These are phyloP conservation scores for Komagataella pseudopastoris DNA, from an alignment of 805 yeast species.

Conservation along the genomic window DNA sequence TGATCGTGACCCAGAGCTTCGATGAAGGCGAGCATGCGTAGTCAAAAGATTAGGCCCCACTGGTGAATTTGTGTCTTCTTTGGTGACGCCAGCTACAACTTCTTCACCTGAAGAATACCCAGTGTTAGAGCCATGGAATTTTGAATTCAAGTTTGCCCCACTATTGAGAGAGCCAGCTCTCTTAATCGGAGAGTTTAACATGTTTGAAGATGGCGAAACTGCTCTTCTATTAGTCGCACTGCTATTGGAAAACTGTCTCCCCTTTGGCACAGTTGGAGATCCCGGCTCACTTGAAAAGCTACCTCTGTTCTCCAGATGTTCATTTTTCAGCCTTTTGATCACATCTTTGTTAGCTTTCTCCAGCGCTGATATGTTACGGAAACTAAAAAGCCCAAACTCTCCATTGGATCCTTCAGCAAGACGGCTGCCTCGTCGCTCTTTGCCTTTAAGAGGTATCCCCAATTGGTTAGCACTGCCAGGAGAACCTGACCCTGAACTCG, in stretches of 20 bases:
- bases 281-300: slow-evolving; percentile 26
- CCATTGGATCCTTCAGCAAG: slow-evolving; percentile 48
- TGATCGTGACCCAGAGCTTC: background rate
- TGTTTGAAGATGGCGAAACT: background rate
- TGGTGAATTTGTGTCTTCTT: background rate
- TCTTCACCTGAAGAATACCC: background rate
- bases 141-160: background rate
- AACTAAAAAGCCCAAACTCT: slow-evolving; percentile 89
- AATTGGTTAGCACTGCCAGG: slow-evolving; percentile 12
- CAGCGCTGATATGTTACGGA: slow-evolving; percentile 76
- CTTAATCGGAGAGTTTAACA: background rate
- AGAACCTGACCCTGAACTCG: slow-evolving; percentile 11
- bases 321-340: slow-evolving; percentile 73
- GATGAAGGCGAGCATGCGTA: background rate
- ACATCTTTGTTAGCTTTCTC: slow-evolving; percentile 93
- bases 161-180: background rate
- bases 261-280: slow-evolving; percentile 5
- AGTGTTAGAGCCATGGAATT: background rate
- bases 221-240: background rate
- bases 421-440: slow-evolving; percentile 65
- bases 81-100: background rate
- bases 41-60: background rate
- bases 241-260: background rate
- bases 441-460: slow-evolving; percentile 38
- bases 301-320: slow-evolving; percentile 49